Percentiles rank a stretch among this genome's conserved stretches.
phyloP scores from a whole-genome alignment of 1,284 basidiomycete genomes.

The Neonothopanus nambi region DNA sequence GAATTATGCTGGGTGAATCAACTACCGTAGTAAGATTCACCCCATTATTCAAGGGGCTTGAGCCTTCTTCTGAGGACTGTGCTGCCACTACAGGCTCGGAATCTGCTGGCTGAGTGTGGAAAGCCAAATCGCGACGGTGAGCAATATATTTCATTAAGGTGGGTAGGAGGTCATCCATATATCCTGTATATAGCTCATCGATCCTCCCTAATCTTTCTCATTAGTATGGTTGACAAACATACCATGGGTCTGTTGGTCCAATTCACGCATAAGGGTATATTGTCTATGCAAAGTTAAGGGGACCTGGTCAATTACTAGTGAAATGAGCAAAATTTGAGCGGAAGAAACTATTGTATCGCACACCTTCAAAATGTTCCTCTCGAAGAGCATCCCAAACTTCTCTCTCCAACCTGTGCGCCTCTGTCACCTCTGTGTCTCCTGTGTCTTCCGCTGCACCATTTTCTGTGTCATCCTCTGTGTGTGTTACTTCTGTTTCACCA shows the following conservation, averaged over 20 bases:
- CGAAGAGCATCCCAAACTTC: constrained; percentile 76
- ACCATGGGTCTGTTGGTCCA: constrained; percentile 78
- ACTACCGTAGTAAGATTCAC: neutral
- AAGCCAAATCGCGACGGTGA: constrained; percentile 30
- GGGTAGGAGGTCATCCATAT: constrained; percentile 38
- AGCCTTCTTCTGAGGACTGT: neutral
- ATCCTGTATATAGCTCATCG: constrained; percentile 31
- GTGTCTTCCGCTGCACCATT: constrained; percentile 18
- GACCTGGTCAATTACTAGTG: constrained; percentile 79
- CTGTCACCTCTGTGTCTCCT: constrained; percentile 10
- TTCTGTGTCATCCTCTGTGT: constrained; percentile 18
- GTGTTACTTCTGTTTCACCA: constrained; percentile 16
- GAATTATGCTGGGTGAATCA: neutral
- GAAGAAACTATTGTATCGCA: constrained; percentile 11
- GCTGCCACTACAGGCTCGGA: neutral
- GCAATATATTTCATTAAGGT: constrained; percentile 44
- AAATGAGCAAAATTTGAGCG: neutral
- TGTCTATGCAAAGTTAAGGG: constrained; percentile 84
- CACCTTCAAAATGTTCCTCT: constrained; percentile 80
- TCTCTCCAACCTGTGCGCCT: constrained; percentile 32
- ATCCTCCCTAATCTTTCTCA: constrained; percentile 1
- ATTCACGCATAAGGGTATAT: constrained; percentile 76
- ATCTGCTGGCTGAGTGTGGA: neutral
- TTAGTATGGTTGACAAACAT: constrained; percentile 21
- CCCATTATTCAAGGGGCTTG: neutral